Percentiles rank a stretch among this genome's conserved stretches.
phyloP scores from a whole-genome alignment of 192 early-diverging fungal genomes.

The Dispira simplex region DNA sequence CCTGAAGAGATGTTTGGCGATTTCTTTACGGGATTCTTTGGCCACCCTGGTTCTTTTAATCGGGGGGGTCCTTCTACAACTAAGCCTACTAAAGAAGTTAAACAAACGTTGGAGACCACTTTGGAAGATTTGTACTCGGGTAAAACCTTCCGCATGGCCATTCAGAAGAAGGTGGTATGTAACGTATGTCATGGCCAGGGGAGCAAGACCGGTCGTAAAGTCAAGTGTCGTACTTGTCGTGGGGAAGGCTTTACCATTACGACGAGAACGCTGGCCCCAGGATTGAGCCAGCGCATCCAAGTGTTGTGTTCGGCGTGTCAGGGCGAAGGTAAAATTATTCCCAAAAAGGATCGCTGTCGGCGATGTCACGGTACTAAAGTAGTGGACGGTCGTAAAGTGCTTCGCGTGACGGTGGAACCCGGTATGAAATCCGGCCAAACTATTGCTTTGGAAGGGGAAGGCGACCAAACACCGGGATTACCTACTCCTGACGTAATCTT shows the following conservation, averaged over 20 bases:
- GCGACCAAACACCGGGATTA: slow-evolving; percentile 84
- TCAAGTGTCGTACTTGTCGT: background rate
- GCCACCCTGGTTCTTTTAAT: slow-evolving; percentile 23
- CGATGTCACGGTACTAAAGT: slow-evolving; percentile 85
- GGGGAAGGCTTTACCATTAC: slow-evolving; percentile 1
- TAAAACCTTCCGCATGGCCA: slow-evolving; percentile 73
- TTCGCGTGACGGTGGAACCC: slow-evolving; percentile 88
- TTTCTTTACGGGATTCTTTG: slow-evolving; percentile 52
- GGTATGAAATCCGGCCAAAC: slow-evolving; percentile 84
- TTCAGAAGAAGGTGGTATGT: slow-evolving; percentile 80
- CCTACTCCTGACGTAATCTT: slow-evolving; percentile 87
- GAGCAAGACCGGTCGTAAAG: slow-evolving; percentile 19
- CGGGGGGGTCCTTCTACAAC: slow-evolving; percentile 37
- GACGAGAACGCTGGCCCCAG: slow-evolving; percentile 4
- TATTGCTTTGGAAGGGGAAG: slow-evolving; percentile 85
- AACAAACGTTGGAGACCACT: slow-evolving; percentile 66
- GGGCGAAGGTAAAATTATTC: slow-evolving; percentile 71
- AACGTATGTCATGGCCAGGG: slow-evolving; percentile 71
- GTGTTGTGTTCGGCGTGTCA: slow-evolving; percentile 43
- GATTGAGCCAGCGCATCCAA: slow-evolving; percentile 21
- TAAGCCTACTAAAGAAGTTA: slow-evolving; percentile 72
- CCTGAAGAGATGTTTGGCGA: slow-evolving; percentile 79
- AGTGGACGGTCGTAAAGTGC: slow-evolving; percentile 67
- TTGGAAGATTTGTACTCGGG: slow-evolving; percentile 80
- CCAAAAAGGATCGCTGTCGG: slow-evolving; percentile 80